These are phyloP conservation scores for Ceratorhiza oryzae-sativae DNA, from an alignment of 1,284 basidiomycete genomes.

Conservation along the genomic window DNA sequence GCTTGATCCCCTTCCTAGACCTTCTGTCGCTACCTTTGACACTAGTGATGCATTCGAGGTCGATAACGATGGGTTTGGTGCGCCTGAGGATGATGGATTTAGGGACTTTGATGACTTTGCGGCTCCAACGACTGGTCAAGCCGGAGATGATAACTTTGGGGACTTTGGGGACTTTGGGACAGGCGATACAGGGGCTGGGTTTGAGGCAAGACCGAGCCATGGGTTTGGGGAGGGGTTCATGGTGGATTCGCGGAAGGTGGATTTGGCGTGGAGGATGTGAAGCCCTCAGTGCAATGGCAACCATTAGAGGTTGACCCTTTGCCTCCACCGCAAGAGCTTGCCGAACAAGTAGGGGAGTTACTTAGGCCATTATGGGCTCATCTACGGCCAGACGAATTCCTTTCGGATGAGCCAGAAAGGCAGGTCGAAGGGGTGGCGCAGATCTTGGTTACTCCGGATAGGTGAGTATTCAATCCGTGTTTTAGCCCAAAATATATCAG, in stretches of 20 bases:
- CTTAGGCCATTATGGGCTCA: conserved; percentile 69
- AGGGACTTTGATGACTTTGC: conserved; percentile 60
- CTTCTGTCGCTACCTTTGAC: neutral
- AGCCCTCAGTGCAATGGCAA: conserved; percentile 58
- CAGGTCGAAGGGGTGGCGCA: conserved; percentile 81
- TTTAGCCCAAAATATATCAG: conserved; percentile 37
- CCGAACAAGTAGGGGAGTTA: conserved; percentile 68
- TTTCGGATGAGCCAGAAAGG: conserved; percentile 76
- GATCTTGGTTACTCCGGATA: conserved; percentile 73
- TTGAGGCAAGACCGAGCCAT: conserved; percentile 47
- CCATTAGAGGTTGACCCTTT: conserved; percentile 70
- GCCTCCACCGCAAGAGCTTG: conserved; percentile 64
- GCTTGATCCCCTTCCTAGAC: conserved; percentile 42
- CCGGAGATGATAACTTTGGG: conserved; percentile 52
- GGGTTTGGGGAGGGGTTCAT: conserved; percentile 48
- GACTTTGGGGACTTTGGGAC: conserved; percentile 88
- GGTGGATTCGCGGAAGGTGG: conserved; percentile 51
- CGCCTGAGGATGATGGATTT: conserved; percentile 69
- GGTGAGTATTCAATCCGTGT: conserved; percentile 57
- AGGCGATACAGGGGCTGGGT: conserved; percentile 55
- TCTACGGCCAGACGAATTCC: conserved; percentile 58
- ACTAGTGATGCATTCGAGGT: conserved; percentile 65
- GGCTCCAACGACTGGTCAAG: conserved; percentile 39
- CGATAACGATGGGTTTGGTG: conserved; percentile 60
- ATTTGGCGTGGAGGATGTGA: conserved; percentile 37